Base-by-base conservation (phyloP, 495 filamentous ascomycete genomes). In the Umbilicaria muhlenbergii region DNA sequence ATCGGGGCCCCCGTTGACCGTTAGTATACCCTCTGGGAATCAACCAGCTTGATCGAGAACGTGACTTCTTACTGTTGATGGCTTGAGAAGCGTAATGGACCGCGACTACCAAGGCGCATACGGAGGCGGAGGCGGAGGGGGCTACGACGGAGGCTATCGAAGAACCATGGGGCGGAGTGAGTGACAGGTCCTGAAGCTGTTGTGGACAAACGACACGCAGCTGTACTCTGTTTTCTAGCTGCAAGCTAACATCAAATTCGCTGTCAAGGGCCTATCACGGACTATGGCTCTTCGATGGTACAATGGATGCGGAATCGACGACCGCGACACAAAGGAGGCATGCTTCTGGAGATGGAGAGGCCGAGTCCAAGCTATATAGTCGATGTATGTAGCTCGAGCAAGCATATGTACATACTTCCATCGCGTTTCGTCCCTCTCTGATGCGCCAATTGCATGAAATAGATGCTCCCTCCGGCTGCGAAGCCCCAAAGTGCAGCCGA, bases 281-380 rank as follows among this genome's bases (percentile, higher is more conserved):
- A 98, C 59, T 95, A 95, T 74, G 84, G 88, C 48, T 82, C 89
- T 10, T 91, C 86, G 5, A 74, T 93, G 58, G 79, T 86, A 41
- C 82, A 88, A 62, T 98, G 83, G 83, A 87, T 94, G 83, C 81
- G 80, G 52, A 76, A 83, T 57, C 77, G 89, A 28, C 73, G 78
- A 51, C 82, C 86, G 13, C 71, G 73, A 48, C 93, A 81, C 62
- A 77, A 75, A 56, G 76, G 76, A 21, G 68, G 68, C 18, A 73
- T 75, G 44, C 61, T 61, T 24, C 69, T 83, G 55, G 86, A 93
- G 62, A 58, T 71, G 37, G 88, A 94, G 61, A 69, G 89, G 42
- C 91, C 91, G 2, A 91, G 82, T 55, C 56, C 80, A 11, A 92
- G 82, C 57, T 95, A 88, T 55, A 78, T 89, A 16, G 77, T 92